phyloP scores from a whole-genome alignment of 768 basidiomycete genomes.

The Russula sp. region DNA sequence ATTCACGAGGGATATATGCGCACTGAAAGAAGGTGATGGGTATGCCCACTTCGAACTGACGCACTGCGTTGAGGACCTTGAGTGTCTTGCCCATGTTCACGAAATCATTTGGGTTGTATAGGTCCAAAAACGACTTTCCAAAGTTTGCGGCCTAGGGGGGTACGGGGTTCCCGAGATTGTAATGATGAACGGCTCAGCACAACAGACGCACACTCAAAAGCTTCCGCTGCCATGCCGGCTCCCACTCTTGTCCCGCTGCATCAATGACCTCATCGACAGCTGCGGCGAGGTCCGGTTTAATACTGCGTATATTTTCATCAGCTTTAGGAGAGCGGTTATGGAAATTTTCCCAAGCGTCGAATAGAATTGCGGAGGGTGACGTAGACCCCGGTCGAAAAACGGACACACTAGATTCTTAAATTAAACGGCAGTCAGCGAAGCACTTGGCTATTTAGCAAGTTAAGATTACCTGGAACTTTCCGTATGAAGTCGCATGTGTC shows the following conservation, averaged over 20 bases:
- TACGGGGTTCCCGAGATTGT: neutral
- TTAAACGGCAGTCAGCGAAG: slow-evolving; percentile 29
- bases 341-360: slow-evolving; percentile 90
- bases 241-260: slow-evolving; percentile 90
- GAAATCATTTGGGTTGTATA: slow-evolving; percentile 89
- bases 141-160: slow-evolving; percentile 86
- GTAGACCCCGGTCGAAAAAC: slow-evolving; percentile 92
- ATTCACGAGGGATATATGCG: slow-evolving; percentile 28
- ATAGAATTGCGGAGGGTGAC: slow-evolving; percentile 85
- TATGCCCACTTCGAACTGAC: slow-evolving; percentile 88
- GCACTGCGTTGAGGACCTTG: slow-evolving; percentile 90
- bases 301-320: slow-evolving; percentile 85
- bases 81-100: slow-evolving; percentile 88
- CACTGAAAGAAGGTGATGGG: slow-evolving; percentile 90
- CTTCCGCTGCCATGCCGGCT: slow-evolving; percentile 81
- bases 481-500: slow-evolving; percentile 85
- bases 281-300: slow-evolving; percentile 75
- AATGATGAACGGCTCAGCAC: neutral
- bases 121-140: slow-evolving; percentile 88
- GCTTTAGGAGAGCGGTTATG: slow-evolving; percentile 80
- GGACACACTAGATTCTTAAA: slow-evolving; percentile 58
- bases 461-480: slow-evolving; percentile 73
- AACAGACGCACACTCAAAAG: slow-evolving; percentile 64
- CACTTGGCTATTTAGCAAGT: neutral
- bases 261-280: slow-evolving; percentile 92